Base-by-base conservation (phyloP, 805 yeast species). In the Candida broadrunensis region DNA sequence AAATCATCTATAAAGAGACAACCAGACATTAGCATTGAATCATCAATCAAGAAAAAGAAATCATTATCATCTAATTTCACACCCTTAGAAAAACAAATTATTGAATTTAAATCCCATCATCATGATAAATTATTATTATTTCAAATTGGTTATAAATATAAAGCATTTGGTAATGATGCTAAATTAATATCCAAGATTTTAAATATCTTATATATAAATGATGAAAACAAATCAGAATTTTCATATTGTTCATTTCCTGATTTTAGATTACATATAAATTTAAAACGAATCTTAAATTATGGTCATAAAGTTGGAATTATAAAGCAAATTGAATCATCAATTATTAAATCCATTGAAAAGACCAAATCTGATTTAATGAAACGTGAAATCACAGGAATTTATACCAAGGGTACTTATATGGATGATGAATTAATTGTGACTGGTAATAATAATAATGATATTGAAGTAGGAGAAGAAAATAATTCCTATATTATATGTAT, bases 61-160 rank as follows among this genome's bases (percentile, higher is more conserved):
- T 14, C n/a, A 29, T 7, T 6, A 14, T 14, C 32, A 29, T 5
- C 18, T 5, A 21, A 9, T 21, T 13, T 67, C 27, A 70, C 96
- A 0, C 97, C 97, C 0, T 61, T 90, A 27, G 97, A 89, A 49
- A 76, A 74, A 45, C 97, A 90, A 60, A 80, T 81, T 44, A 65
- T 81, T 21, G 83, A 80, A 2, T 63, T 93, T 38, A 89, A 89
- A 54, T 49, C 60, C 5, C 52, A 61, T 2, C 65, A 91, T 55
- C 55, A 55, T 38, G 96, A 88, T 49, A 86, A 86, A 38, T 50
- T 93, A 1, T 65, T 93, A 7, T 81, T 93, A 0, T 73, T 91
- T 19, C 93, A 93, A 57, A 95, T 87, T 2, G 99, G 99, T 0
- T 93, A 91, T 65, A 89, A 88, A 60, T 93, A 81, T 64, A 87